phyloP scores from a whole-genome alignment of 2,329 filamentous ascomycete genomes.

The Penicillium sp. region DNA sequence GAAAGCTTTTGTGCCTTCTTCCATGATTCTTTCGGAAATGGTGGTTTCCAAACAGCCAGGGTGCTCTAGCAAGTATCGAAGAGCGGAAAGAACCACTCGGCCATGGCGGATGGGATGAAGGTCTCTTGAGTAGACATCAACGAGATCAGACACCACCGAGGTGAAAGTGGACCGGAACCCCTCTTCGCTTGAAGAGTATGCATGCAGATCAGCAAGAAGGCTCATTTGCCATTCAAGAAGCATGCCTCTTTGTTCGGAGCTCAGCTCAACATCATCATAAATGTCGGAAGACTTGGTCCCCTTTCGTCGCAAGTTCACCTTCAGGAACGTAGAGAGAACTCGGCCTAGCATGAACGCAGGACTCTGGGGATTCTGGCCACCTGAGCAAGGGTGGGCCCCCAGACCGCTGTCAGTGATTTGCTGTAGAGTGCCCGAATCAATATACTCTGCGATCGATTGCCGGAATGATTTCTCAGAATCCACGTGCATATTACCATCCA shows the following conservation, averaged over 20 bases:
- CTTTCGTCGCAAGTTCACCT: constrained; percentile 35
- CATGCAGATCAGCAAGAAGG: constrained; percentile 34
- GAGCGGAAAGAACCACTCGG: constrained; percentile 34
- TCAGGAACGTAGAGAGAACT: constrained; percentile 38
- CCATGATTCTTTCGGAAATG: constrained; percentile 27
- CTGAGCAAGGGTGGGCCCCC: constrained; percentile 26
- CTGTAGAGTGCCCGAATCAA: constrained; percentile 38
- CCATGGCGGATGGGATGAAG: constrained; percentile 39
- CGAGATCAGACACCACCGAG: constrained; percentile 30
- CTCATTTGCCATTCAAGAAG: constrained; percentile 41
- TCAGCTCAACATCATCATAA: constrained; percentile 35
- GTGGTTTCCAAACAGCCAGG: constrained; percentile 28
- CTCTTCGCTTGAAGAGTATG: constrained; percentile 28
- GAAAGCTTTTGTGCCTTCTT: constrained; percentile 27
- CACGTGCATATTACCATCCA: constrained; percentile 36
- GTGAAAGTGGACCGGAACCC: constrained; percentile 29
- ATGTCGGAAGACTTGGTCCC: constrained; percentile 23
- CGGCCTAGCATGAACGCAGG: constrained; percentile 38
- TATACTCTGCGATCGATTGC: constrained; percentile 43
- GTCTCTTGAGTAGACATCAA: constrained; percentile 34
- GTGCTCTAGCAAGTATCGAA: constrained; percentile 38
- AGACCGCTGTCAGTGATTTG: constrained; percentile 28
- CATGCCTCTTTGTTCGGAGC: constrained; percentile 27
- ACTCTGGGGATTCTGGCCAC: constrained; percentile 37
- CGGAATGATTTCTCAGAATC: constrained; percentile 40